A percentile compares a stretch with the other conserved stretches of the same genome.
phyloP scores from a whole-genome alignment of 345 rosid species.

The Ailanthus altissimus region DNA sequence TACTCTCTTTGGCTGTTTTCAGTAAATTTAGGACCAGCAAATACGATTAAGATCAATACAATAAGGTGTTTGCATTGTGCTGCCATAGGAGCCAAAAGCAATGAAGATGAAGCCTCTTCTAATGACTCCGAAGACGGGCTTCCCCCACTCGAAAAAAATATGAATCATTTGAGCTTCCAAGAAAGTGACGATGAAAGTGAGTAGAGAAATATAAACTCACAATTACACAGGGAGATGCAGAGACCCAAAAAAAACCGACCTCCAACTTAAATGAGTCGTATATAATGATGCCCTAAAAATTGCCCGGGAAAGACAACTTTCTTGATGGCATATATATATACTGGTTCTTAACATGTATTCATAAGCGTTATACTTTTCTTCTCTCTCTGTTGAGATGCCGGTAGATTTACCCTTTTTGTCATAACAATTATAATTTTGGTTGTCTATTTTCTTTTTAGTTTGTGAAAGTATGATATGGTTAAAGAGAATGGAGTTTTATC shows the following conservation, averaged over 20 bases:
- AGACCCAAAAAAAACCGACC: not conserved
- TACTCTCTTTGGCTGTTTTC: conserved; percentile 14
- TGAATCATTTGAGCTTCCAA: conserved; percentile 61
- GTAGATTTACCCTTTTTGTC: not conserved
- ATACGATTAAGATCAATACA: not conserved
- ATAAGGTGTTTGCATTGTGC: conserved; percentile 13
- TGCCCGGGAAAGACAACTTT: not conserved
- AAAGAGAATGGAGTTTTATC: not conserved
- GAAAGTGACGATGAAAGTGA: conserved; percentile 64
- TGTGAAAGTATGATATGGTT: not conserved
- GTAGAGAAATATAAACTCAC: conserved; percentile 20
- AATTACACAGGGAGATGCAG: not conserved
- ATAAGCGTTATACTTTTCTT: not conserved
- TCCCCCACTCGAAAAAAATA: conserved; percentile 83
- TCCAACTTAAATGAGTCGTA: not conserved
- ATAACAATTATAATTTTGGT: not conserved
- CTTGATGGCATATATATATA: not conserved
- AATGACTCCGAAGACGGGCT: conserved; percentile 74
- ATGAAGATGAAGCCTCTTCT: conserved; percentile 43
- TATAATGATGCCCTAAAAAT: not conserved
- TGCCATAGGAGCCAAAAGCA: conserved; percentile 24
- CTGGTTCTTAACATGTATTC: not conserved
- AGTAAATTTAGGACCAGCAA: not conserved
- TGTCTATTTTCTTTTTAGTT: not conserved
- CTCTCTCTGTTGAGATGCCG: not conserved